Evolutionary conservation across 441 rosid species (phyloP), one percentile per base, ranked within the genome.

Genomic region (Theobroma grandiflorum): DNA sequence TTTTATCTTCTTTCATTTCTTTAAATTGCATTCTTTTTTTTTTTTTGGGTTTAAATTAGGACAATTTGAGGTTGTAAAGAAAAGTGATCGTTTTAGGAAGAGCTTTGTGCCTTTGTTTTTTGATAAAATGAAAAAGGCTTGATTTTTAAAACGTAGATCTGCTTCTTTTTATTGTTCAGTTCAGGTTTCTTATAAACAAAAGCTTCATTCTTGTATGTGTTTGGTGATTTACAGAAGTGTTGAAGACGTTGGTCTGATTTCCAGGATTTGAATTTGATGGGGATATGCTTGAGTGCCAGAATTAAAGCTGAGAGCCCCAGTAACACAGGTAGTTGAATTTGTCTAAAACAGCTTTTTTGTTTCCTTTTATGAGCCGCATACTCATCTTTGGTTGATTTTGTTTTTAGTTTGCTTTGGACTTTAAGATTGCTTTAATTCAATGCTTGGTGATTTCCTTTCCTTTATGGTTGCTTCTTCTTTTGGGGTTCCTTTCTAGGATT

Each of bases 221-320:
- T 79, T 78, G 77, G 74, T 80, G 84, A 85, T 86, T 77, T 77
- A 61, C 79, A 85, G 87, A 77, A 84, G 65, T 81, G 57, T 62
- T 85, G 79, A 58, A 72, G 79, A 68, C 63, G 79, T 84, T 67
- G 64, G 59, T 65, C 40, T 68, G 74, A 47, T 80, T 78, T 40
- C 66, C 61, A 55, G 16, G 76, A 74, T 77, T 82, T 76, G 78
- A 65, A 81, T 74, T 74, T 69, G 40, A 97, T 97, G 99, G 98
- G 99, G 90, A 64, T 86, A 87, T 97, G 99, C 90, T 89, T 97
- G 77, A 90, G 98, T 83, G 87, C 97, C 71, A 91, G 88, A 81
- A 87, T 95, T 88, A 94, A 97, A 89, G 98, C 97, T 73, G 98
- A 93, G 88, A 93, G 90, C 86, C 89, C 93, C 75, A 86, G 62